Conservation (phyloP, 306 rosid genomes). For the Lotus japonicus region DNA sequence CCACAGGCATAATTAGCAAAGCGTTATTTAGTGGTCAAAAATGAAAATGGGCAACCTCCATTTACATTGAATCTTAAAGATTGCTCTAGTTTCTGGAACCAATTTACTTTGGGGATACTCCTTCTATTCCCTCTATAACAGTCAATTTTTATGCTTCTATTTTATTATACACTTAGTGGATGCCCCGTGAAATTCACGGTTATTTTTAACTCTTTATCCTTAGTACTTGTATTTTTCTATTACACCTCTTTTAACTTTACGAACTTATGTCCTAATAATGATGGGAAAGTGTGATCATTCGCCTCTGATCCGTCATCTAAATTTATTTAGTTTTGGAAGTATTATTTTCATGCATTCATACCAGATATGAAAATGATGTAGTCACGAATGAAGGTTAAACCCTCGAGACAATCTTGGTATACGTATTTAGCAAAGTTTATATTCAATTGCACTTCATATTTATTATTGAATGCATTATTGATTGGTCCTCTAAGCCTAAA, state of each 20-base stretch:
- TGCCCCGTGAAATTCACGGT: background rate
- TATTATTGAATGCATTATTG: too few relatives aligned
- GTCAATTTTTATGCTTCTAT: constrained; percentile 7
- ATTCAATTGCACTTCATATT: too few relatives aligned
- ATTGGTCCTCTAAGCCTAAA: too few relatives aligned
- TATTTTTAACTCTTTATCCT: too few relatives aligned
- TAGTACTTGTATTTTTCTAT: too few relatives aligned
- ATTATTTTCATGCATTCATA: background rate
- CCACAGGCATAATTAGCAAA: constrained; percentile 81
- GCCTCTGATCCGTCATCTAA: background rate
- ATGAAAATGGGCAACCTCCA: constrained; percentile 19
- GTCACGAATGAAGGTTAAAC: too few relatives aligned
- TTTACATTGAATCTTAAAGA: background rate
- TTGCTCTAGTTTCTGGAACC: background rate
- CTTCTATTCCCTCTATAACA: background rate
- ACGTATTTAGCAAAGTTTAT: too few relatives aligned
- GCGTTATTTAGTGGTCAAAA: constrained; percentile 53
- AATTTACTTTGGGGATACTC: background rate
- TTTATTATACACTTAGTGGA: background rate
- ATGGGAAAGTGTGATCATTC: background rate
- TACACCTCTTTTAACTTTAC: background rate
- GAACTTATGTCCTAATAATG: background rate
- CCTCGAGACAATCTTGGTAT: background rate
- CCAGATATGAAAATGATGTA: background rate
- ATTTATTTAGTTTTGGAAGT: background rate